Evolutionary conservation across 495 filamentous ascomycete genomes (phyloP), one percentile per base, ranked within the genome.

Genomic region (Penicillium turbatum): DNA sequence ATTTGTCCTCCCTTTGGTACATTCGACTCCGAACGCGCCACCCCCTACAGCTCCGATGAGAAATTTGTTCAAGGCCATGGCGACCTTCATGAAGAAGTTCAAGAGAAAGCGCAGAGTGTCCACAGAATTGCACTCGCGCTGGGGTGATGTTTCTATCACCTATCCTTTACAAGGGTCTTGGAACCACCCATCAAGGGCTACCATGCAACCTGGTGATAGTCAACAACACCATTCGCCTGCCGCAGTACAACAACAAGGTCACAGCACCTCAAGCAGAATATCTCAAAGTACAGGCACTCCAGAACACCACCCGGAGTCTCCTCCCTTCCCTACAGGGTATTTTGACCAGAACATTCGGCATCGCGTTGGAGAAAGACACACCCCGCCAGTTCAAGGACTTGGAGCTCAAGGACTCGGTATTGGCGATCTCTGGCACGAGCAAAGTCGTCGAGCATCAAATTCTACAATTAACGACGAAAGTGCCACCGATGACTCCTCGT

Each of bases 141-240:
- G 72, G 69, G 74, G 74, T 19, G 74, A 77, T 56, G 54, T 66
- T 16, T 55, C 67, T 15, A 77, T 77, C 54, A 72, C 66, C 32
- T 68, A 65, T 57, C 74, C 74, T 29, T 75, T 56, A 26, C 59
- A 69, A 19, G 74, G 74, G 8, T 77, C 74, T 5, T 77, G 74
- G 74, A 77, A 68, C 39, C 68, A 77, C 16, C 16, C 53, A 17
- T 16, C 27, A 36, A 36, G 12, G 1, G 13, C 35, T 1, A 37
- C 35, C 12, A 13, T 11, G 9, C 44, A 46, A 2, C 15, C 46
- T 2, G 56, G 54, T 5, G 60, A 48, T 15, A 17, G 17, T 34
- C 50, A 53, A 36, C 47, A 46, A 37, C 50, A 59, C 36, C 51
- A 44, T 13, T 54, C 60, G 0, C 15, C 55, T 31, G 55, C 53